A percentile compares a stretch with the other conserved stretches of the same genome.
phyloP scores from a whole-genome alignment of 225 moss, liverwort and hornwort genomes.

The Antitrichia curtipendula region DNA sequence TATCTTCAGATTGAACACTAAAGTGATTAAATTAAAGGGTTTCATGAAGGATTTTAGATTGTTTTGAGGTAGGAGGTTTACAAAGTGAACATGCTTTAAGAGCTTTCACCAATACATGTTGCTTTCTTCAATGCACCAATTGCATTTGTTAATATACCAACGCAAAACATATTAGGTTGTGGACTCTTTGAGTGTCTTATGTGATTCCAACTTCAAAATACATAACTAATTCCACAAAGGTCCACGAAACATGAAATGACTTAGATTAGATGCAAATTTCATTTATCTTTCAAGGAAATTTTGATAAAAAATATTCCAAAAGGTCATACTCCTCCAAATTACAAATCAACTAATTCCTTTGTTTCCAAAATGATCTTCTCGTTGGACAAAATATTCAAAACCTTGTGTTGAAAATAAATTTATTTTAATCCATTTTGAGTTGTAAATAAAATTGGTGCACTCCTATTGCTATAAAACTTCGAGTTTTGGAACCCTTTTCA shows the following conservation, averaged over 20 bases:
- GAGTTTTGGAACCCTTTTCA: no score
- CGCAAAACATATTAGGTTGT: not conserved
- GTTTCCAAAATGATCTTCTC: no score
- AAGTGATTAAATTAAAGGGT: no score
- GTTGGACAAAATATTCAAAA: no score
- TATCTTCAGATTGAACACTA: not conserved
- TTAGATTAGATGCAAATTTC: fast-evolving
- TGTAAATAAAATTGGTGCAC: no score
- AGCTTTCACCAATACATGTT: not conserved
- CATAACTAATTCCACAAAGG: not conserved
- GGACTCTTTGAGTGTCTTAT: not conserved
- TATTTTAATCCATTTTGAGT: no score
- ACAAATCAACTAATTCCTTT: no score
- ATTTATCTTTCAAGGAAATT: not conserved
- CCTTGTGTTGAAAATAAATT: no score
- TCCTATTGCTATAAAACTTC: no score
- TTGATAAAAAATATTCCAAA: not conserved
- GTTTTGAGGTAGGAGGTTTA: not conserved
- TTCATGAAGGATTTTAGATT: not conserved
- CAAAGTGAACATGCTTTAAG: not conserved
- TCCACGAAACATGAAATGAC: not conserved
- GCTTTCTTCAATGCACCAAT: not conserved
- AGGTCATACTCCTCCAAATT: not conserved
- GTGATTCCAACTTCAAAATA: not conserved
- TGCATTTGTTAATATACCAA: not conserved